Conservation (phyloP, 345 rosid genomes). For the Eutrema japonicum region DNA sequence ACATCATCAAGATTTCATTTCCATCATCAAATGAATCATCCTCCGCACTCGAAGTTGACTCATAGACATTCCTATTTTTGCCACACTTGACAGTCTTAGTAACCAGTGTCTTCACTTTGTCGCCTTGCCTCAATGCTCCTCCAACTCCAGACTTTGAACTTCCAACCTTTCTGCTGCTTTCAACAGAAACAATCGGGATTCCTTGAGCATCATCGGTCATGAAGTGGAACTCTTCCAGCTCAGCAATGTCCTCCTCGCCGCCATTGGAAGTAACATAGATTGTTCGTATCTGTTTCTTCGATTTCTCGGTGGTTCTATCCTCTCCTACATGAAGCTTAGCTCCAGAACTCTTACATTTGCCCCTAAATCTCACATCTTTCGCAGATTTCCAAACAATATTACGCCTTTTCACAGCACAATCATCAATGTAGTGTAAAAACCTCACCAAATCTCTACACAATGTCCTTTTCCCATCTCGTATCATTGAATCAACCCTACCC, state of each 20-base stretch:
- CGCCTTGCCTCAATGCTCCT: constrained; percentile 28
- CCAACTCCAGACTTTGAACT: constrained; percentile 37
- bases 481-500: constrained; percentile 67
- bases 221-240: constrained; percentile 69
- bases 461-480: constrained; percentile 71
- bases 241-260: constrained; percentile 53
- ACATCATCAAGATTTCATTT: neutral
- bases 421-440: constrained; percentile 61
- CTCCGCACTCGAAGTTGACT: constrained; percentile 48
- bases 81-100: constrained; percentile 60
- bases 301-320: constrained; percentile 45
- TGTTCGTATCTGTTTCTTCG: constrained; percentile 54
- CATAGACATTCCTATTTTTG: constrained; percentile 53
- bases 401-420: constrained; percentile 50
- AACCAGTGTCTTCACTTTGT: constrained; percentile 46
- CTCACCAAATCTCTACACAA: constrained; percentile 62
- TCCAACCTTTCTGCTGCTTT: constrained; percentile 22
- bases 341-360: no score
- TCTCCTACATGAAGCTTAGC: constrained; percentile 42
- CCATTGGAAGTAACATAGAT: constrained; percentile 51
- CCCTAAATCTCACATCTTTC: constrained; percentile 44
- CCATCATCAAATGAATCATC: constrained; percentile 23
- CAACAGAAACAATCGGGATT: constrained; percentile 19
- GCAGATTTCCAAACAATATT: constrained; percentile 39
- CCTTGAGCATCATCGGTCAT: constrained; percentile 42